Base-by-base conservation (phyloP, 371 early-diverging fungal genomes). In the Mortierella sp. region DNA sequence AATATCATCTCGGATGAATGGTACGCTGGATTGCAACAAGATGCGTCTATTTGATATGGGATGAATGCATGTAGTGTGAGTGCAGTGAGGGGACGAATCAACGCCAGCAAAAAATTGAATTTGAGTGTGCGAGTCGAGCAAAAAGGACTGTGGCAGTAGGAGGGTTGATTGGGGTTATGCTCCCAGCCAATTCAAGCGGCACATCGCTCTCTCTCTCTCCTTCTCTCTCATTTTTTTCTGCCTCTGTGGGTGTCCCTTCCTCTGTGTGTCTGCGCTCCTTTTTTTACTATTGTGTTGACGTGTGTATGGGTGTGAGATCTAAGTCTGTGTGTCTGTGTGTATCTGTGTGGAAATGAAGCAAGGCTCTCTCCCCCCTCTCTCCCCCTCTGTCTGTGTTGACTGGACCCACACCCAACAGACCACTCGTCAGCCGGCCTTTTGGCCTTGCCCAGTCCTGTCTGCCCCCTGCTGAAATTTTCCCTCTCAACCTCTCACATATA, bases 401-500 rank as follows among this genome's bases (percentile, higher is more conserved):
- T 31, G 5, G 48, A n/a, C 31, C 13, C 34, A 29, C 44, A 31
- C 22, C 19, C 44, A 13, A 8, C 24, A 11, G 55, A 29, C 55
- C 55, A 53, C 31, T 53, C 8, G n/a, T 48, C 48, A 48, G 48
- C 48, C n/a, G 48, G 61, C 61, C 64, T 31, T n/a, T n/a, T n/a
- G n/a, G n/a, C n/a, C n/a, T 11, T 31, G 9, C 40, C 41, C 43
- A 39, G 40, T 10, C n/a, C 52, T 22, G n/a, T 16, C 16, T 3
- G 3, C 39, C 37, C 52, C 47, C 68, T 66, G 47, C 47, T 66
- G 55, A 53, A n/a, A 19, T 45, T 14, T n/a, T 66, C 37, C 31
- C n/a, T 24, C 41, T 64, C 43, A n/a, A 41, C 34, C 68, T 64
- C 68, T 78, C 78, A 78, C 78, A 78, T 68, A 78, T 73, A 73